Evolutionary conservation across 345 rosid species (phyloP).

Genomic region (Citrus glauca): DNA sequence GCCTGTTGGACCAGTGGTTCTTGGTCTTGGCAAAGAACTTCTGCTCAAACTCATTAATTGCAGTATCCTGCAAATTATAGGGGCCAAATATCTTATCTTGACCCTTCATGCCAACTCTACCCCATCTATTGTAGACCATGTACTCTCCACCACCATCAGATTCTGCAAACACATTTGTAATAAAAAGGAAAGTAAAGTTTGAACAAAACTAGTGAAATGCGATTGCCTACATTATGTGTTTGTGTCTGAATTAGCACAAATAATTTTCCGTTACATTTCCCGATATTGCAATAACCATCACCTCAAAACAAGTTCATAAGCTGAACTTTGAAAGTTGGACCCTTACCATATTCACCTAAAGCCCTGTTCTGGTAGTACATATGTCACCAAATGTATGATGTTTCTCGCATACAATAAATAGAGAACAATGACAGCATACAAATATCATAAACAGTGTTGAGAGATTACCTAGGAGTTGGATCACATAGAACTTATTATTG

Average conservation of each 20-base stretch:
- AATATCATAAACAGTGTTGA: not conserved
- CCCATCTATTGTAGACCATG: constrained; percentile 79
- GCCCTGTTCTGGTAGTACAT: not conserved
- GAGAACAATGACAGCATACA: not conserved
- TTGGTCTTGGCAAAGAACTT: constrained; percentile 72
- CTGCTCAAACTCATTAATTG: constrained; percentile 47
- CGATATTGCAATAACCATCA: not conserved
- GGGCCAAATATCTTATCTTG: constrained; percentile 76
- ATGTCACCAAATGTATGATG: not conserved
- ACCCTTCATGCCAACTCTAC: constrained; percentile 88
- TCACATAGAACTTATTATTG: constrained; percentile 79
- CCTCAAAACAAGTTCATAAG: not conserved
- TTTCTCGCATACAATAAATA: not conserved
- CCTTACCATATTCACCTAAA: not conserved
- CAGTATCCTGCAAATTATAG: constrained; percentile 43
- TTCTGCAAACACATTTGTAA: constrained; percentile 40
- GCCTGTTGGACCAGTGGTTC: constrained; percentile 60
- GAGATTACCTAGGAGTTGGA: constrained; percentile 72
- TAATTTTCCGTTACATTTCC: not conserved
- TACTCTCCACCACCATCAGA: constrained; percentile 63
- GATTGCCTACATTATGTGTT: not conserved
- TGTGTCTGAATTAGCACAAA: not conserved
- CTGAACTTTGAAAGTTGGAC: not conserved
- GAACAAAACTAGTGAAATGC: not conserved
- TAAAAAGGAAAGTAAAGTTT: not conserved